phyloP scores from a whole-genome alignment of 768 basidiomycete genomes.

The Lentinula lateritia region DNA sequence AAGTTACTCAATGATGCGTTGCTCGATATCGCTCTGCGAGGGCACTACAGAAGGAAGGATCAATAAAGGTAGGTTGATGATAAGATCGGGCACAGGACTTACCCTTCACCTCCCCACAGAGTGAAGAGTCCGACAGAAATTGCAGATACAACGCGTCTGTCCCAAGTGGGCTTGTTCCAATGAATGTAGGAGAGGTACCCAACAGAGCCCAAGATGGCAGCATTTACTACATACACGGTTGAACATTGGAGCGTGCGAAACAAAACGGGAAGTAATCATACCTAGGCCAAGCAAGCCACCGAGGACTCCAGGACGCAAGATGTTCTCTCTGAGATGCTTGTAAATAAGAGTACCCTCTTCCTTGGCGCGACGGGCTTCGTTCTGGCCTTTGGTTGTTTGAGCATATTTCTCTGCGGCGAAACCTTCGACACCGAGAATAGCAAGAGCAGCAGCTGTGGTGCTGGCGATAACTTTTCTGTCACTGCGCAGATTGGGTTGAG shows the following conservation, averaged over 20 bases:
- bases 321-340: slow-evolving; percentile 44
- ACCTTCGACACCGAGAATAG: slow-evolving; percentile 58
- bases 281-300: slow-evolving; percentile 59
- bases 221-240: slow-evolving; percentile 41
- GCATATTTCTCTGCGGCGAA: slow-evolving; percentile 56
- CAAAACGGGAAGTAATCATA: slow-evolving; percentile 26
- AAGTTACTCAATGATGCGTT: neutral
- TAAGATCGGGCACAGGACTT: slow-evolving; percentile 15
- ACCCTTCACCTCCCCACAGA: slow-evolving; percentile 68
- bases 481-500: slow-evolving; percentile 51
- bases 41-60: neutral
- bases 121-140: slow-evolving; percentile 53
- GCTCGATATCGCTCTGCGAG: slow-evolving; percentile 16
- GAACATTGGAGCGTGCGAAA: neutral
- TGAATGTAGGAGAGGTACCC: slow-evolving; percentile 61
- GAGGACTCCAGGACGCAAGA: slow-evolving; percentile 60
- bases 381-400: slow-evolving; percentile 51
- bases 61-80: neutral
- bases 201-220: slow-evolving; percentile 54
- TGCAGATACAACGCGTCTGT: slow-evolving; percentile 52
- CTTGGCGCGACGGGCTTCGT: slow-evolving; percentile 50
- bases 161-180: slow-evolving; percentile 64
- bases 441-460: slow-evolving; percentile 47
- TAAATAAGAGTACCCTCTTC: slow-evolving; percentile 54
- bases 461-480: slow-evolving; percentile 50